These are phyloP conservation scores for Chloromonas sp. DNA, from an alignment of 163 green algal genomes.

Conservation along the genomic window DNA sequence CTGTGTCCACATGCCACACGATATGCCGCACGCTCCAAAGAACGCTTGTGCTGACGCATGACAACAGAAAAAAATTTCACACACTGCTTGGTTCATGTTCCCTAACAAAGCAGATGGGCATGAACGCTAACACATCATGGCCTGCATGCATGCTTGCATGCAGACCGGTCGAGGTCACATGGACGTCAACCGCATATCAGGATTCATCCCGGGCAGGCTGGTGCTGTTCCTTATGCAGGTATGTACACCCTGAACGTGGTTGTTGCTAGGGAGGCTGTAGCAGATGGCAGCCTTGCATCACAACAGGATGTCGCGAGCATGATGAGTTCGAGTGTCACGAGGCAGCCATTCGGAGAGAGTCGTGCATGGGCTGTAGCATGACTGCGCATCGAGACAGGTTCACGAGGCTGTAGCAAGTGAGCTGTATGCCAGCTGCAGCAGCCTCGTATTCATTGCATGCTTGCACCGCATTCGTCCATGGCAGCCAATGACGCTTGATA, in stretches of 20 bases:
- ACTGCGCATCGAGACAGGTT: background rate
- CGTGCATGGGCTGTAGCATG: background rate
- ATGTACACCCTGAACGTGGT: background rate
- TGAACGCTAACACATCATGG: background rate
- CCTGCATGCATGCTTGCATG: background rate
- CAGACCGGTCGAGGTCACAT: slow-evolving; percentile 17
- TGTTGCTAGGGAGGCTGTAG: background rate
- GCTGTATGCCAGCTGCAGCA: no score
- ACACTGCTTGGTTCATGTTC: no score
- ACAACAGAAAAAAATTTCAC: no score
- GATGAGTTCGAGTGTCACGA: background rate
- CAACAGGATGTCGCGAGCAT: background rate
- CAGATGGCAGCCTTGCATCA: background rate
- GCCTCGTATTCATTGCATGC: no score
- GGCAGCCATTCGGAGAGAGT: background rate
- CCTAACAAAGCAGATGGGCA: no score
- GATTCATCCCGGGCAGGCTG: slow-evolving; percentile 91
- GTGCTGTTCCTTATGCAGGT: slow-evolving; percentile 92
- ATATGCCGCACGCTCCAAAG: no score
- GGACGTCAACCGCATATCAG: slow-evolving; percentile 85
- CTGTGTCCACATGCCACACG: no score
- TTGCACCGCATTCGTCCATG: no score
- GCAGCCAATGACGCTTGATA: no score
- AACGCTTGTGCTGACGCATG: background rate
- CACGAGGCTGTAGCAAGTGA: no score